phyloP scores from a whole-genome alignment of 352 stramenopile genomes.

The Phytophthora aleatoria region DNA sequence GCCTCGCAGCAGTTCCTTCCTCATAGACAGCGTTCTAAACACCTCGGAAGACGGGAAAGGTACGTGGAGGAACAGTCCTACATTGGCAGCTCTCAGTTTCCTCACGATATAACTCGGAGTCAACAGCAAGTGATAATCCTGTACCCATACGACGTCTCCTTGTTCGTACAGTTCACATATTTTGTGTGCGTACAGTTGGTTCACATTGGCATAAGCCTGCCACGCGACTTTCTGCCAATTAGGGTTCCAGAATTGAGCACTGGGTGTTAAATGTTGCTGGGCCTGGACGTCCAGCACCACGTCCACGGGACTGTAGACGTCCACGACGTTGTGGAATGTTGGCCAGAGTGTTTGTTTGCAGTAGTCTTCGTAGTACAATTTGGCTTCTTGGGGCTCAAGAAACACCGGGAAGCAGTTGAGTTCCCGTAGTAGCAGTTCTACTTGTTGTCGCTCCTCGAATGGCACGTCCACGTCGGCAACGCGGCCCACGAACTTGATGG shows the following conservation, averaged over 20 bases:
- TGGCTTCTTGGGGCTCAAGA: slow-evolving; percentile 52
- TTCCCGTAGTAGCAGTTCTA: slow-evolving; percentile 50
- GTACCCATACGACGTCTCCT: slow-evolving; percentile 95
- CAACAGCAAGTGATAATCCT: slow-evolving; percentile 98
- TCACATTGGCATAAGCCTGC: slow-evolving; percentile 95
- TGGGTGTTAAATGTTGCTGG: slow-evolving; percentile 24
- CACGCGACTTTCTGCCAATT: slow-evolving; percentile 79
- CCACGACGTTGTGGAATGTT: slow-evolving; percentile 96
- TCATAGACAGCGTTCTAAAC: slow-evolving; percentile 95
- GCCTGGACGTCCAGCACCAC: slow-evolving; percentile 53
- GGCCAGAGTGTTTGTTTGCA: slow-evolving; percentile 98
- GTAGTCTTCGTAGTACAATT: slow-evolving; percentile 91
- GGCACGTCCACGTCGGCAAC: slow-evolving; percentile 60
- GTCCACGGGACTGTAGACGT: slow-evolving; percentile 84
- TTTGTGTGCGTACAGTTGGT: slow-evolving; percentile 91
- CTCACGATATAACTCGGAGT: slow-evolving; percentile 96
- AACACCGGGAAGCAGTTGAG: slow-evolving; percentile 80
- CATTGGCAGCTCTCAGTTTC: slow-evolving; percentile 85
- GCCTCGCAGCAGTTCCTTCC: slow-evolving; percentile 89
- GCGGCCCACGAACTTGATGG: slow-evolving; percentile 78
- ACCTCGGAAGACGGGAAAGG: slow-evolving; percentile 99
- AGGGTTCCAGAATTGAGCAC: slow-evolving; percentile 65
- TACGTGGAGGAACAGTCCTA: slow-evolving; percentile 98
- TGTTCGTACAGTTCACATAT: slow-evolving; percentile 79
- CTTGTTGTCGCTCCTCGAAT: slow-evolving; percentile 51